A percentile compares a stretch with the other conserved stretches of the same genome.
Evolutionary conservation across 129 eudicot genomes (phyloP).

Genomic region (Flaveria ramosissima): DNA sequence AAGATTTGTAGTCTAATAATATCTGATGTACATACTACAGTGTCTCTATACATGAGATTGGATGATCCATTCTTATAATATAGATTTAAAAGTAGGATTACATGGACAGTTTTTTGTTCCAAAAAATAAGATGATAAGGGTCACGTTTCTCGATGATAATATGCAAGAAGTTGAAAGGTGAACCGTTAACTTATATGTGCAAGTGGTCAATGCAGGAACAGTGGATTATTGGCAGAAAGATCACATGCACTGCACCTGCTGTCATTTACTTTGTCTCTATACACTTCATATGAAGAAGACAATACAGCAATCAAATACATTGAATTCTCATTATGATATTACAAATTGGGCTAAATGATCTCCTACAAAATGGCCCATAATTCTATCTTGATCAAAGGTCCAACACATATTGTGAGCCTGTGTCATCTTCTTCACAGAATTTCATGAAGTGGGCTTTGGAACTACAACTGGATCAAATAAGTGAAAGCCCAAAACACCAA

Average conservation of each 20-base stretch:
- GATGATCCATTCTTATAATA: no score
- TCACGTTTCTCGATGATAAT: slow-evolving; percentile 14
- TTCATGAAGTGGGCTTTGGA: not conserved
- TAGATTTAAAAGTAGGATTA: no score
- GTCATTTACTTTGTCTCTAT: slow-evolving; percentile 16
- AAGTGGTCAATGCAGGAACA: slow-evolving; percentile 6
- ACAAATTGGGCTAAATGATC: not conserved
- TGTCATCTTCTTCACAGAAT: not conserved
- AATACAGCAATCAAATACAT: slow-evolving; percentile 1
- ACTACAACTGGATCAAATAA: not conserved
- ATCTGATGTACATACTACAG: no score
- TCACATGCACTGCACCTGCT: slow-evolving; percentile 9
- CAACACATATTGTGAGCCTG: not conserved
- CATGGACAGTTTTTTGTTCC: no score
- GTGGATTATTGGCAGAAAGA: slow-evolving; percentile 4
- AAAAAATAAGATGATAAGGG: not conserved
- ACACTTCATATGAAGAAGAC: not conserved
- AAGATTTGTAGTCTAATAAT: no score
- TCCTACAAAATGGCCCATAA: not conserved
- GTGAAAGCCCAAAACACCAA: not conserved
- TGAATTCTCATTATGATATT: not conserved
- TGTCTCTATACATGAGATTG: no score
- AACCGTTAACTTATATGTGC: slow-evolving; percentile 7
- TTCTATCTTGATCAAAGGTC: not conserved
- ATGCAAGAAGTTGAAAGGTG: slow-evolving; percentile 2